A percentile compares a stretch with the other conserved stretches of the same genome.
These are phyloP conservation scores for Paramecium biaurelia DNA, from an alignment of 73 alveolate species.

Conservation along the genomic window DNA sequence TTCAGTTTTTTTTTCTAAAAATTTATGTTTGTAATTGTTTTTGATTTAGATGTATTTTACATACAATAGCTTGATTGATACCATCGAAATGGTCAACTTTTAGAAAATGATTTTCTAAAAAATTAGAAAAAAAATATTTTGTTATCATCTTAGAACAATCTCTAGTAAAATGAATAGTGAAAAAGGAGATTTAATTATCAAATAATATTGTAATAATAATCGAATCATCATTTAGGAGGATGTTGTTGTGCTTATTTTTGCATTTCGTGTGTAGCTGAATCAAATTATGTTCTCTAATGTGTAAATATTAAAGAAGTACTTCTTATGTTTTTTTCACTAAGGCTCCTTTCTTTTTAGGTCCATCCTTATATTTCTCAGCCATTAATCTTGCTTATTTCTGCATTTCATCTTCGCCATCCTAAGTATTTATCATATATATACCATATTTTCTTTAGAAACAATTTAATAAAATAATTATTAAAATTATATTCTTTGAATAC, in stretches of 20 bases:
- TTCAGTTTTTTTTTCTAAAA: neutral
- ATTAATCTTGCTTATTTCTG: slow-evolving; percentile 42
- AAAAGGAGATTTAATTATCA: neutral
- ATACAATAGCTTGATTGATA: neutral
- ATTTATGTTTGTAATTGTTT: neutral
- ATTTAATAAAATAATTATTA: neutral
- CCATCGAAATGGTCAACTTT: neutral
- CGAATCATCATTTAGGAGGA: slow-evolving; percentile 9
- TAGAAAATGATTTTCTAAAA: neutral
- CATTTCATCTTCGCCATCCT: slow-evolving; percentile 57
- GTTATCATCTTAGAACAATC: neutral
- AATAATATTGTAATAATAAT: neutral
- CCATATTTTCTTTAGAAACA: slow-evolving; percentile 32
- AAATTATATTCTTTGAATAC: neutral
- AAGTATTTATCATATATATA: neutral
- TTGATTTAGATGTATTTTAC: neutral
- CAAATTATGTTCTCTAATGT: neutral
- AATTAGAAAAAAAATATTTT: neutral
- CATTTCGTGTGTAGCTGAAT: slow-evolving; percentile 29
- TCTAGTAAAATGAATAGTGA: neutral
- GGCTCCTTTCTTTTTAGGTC: slow-evolving; percentile 6
- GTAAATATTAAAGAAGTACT: neutral
- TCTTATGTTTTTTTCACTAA: neutral
- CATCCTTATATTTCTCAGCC: slow-evolving; percentile 35
- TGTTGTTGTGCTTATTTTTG: neutral